Conservation (phyloP, 306 rosid species). For the Oxytropis ochrocephala region DNA sequence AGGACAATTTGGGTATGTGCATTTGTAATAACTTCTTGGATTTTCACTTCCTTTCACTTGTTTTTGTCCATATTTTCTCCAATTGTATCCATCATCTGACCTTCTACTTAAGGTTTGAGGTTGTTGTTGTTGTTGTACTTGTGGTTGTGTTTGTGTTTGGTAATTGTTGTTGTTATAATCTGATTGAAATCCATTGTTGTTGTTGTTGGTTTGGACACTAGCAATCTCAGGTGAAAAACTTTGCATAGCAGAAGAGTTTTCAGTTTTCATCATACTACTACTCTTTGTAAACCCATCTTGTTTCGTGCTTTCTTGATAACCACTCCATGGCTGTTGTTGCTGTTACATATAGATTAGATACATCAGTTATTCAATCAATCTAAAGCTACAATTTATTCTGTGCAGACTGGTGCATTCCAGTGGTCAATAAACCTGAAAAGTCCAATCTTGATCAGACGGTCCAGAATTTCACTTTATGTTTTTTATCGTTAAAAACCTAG, state of each 20-base stretch:
- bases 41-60: conserved; percentile 93
- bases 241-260: conserved; percentile 41
- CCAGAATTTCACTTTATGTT: too few relatives aligned
- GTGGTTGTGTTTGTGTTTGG: conserved; percentile 21
- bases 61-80: conserved; percentile 95
- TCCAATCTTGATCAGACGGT: too few relatives aligned
- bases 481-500: too few relatives aligned
- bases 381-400: too few relatives aligned
- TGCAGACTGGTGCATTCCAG: too few relatives aligned
- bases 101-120: conserved; percentile 43
- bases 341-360: conserved; percentile 16
- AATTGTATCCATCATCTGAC: conserved; percentile 84
- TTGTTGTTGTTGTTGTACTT: conserved; percentile 11
- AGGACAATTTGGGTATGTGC: conserved; percentile 88
- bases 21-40: conserved; percentile 89
- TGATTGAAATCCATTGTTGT: conserved; percentile 31
- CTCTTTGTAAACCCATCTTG: conserved; percentile 35
- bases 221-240: conserved; percentile 48
- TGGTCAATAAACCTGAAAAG: too few relatives aligned
- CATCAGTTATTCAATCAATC: too few relatives aligned
- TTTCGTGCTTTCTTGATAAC: conserved; percentile 38
- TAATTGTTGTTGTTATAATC: conserved; percentile 32
- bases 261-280: conserved; percentile 33
- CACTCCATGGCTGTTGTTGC: conserved; percentile 48
- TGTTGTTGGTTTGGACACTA: conserved; percentile 35